Conservation (phyloP, 75 land plant species). For the Adiantum capillusveneris region DNA sequence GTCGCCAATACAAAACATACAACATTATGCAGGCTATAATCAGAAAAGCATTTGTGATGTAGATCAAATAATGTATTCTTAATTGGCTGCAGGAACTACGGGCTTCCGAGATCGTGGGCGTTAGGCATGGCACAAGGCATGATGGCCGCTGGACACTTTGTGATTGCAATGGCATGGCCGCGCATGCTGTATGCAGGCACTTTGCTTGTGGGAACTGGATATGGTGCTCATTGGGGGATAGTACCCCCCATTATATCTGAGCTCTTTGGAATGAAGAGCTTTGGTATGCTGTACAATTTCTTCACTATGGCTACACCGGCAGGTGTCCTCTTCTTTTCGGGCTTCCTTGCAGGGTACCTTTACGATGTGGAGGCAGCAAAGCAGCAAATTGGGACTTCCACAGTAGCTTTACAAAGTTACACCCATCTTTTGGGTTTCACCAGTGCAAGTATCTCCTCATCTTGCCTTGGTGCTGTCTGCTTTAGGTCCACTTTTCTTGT, state of each 20-base stretch:
- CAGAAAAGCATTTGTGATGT: too few species aligned
- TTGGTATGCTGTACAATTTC: constrained; percentile 77
- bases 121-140: constrained; percentile 53
- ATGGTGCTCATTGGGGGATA: constrained; percentile 84
- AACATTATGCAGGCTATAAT: too few species aligned
- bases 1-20: too few species aligned
- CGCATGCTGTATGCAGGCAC: constrained; percentile 65
- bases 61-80: too few species aligned
- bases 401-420: constrained; percentile 14
- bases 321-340: constrained; percentile 73
- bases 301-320: constrained; percentile 65
- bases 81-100: constrained; percentile 39
- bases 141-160: constrained; percentile 68
- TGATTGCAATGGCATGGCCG: constrained; percentile 67
- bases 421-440: neutral
- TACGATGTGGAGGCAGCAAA: constrained; percentile 86
- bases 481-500: constrained; percentile 62
- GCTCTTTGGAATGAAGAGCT: constrained; percentile 83
- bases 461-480: constrained; percentile 67
- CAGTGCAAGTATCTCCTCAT: too few species aligned
- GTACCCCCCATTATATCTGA: constrained; percentile 77
- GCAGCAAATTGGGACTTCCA: constrained; percentile 26
- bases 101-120: constrained; percentile 57
- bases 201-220: constrained; percentile 67
- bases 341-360: constrained; percentile 68